Evolutionary conservation across 2,329 filamentous ascomycete species (phyloP).

Genomic region (Alternaria infectoria): DNA sequence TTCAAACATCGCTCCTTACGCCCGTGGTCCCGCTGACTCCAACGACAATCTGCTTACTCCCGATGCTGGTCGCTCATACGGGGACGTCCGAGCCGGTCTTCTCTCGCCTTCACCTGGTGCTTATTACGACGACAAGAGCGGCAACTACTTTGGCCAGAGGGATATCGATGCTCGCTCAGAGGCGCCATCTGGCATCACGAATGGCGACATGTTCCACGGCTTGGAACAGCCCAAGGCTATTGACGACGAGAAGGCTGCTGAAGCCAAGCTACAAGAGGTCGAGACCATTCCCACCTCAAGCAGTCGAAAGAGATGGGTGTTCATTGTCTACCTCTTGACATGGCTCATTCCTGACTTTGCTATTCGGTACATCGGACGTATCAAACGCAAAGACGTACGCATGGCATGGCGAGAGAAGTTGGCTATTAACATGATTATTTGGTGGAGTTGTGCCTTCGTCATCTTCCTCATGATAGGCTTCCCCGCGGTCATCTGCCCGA

Average conservation of each 20-base stretch:
- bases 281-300: conserved; percentile 80
- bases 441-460: conserved; percentile 78
- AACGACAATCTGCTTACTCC: conserved; percentile 64
- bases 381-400: conserved; percentile 90
- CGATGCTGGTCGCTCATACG: conserved; percentile 60
- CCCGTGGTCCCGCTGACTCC: conserved; percentile 29
- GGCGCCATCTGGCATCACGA: conserved; percentile 89
- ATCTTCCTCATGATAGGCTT: conserved; percentile 92
- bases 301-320: conserved; percentile 89
- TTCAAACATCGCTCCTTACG: conserved; percentile 61
- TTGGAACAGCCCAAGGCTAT: conserved; percentile 92
- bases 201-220: conserved; percentile 95
- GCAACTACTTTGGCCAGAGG: conserved; percentile 79
- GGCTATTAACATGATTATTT: conserved; percentile 97
- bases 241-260: conserved; percentile 92
- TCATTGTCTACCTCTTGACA: conserved; percentile 81
- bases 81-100: conserved; percentile 64
- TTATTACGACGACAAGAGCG: conserved; percentile 76
- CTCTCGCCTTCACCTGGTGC: conserved; percentile 64
- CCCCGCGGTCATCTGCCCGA: conserved; percentile 87
- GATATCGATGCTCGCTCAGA: conserved; percentile 89
- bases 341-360: conserved; percentile 87
- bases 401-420: conserved; percentile 96
- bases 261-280: conserved; percentile 87
- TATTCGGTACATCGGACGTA: conserved; percentile 77